phyloP scores from a whole-genome alignment of 2,329 filamentous ascomycete genomes.

The Aaosphaeria pasadenensis region DNA sequence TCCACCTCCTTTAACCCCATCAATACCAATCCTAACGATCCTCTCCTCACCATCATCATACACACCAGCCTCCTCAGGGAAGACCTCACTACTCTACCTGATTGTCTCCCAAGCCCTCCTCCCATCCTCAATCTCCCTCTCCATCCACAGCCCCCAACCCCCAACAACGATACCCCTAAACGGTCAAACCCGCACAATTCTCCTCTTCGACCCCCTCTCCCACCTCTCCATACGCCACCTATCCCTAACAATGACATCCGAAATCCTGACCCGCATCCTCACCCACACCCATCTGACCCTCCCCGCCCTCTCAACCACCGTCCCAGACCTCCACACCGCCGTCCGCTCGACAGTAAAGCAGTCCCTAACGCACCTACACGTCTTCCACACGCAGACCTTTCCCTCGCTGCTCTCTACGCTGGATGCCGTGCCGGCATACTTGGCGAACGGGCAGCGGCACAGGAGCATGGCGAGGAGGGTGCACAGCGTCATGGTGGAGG shows the following conservation, averaged over 20 bases:
- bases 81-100: constrained; percentile 59
- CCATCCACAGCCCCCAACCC: constrained; percentile 7
- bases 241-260: constrained; percentile 29
- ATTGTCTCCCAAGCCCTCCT: constrained; percentile 52
- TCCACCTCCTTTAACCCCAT: constrained; percentile 4
- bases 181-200: constrained; percentile 46
- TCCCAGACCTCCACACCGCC: neutral
- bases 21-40: constrained; percentile 47
- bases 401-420: constrained; percentile 50
- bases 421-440: constrained; percentile 45
- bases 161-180: constrained; percentile 17
- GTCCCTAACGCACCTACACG: constrained; percentile 55
- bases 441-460: constrained; percentile 50
- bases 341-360: constrained; percentile 29
- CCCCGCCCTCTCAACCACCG: neutral
- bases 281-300: neutral
- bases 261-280: constrained; percentile 1
- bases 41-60: constrained; percentile 42
- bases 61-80: constrained; percentile 49
- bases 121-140: constrained; percentile 25
- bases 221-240: constrained; percentile 54
- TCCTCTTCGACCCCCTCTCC: constrained; percentile 56
- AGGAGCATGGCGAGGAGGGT: constrained; percentile 46
- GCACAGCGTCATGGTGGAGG: constrained; percentile 54
- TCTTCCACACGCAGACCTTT: constrained; percentile 56